These are phyloP conservation scores for Tylopilus subfusipes DNA, from an alignment of 768 basidiomycete genomes.

Conservation along the genomic window DNA sequence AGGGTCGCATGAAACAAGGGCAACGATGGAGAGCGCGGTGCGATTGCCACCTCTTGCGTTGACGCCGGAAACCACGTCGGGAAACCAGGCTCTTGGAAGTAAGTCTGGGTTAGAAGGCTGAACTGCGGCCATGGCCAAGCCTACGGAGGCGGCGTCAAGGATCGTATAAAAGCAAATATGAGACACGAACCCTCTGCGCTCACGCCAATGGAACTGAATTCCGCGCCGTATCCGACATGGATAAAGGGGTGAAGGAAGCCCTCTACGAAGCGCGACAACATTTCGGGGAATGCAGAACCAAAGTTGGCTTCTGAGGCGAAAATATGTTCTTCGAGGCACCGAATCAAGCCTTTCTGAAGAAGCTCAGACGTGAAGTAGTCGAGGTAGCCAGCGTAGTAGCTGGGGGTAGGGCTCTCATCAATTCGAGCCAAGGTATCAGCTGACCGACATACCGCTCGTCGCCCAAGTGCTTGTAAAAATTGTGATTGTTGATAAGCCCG, in stretches of 20 bases:
- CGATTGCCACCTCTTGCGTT: constrained; percentile 13
- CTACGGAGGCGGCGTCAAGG: constrained; percentile 32
- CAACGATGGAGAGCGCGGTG: constrained; percentile 46
- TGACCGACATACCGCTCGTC: constrained; percentile 44
- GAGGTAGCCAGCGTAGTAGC: constrained; percentile 59
- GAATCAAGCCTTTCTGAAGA: constrained; percentile 39
- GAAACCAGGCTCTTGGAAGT: constrained; percentile 23
- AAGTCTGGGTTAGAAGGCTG: constrained; percentile 17
- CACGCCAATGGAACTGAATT: constrained; percentile 58
- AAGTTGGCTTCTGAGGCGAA: constrained; percentile 51
- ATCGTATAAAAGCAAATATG: constrained; percentile 36
- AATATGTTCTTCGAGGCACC: constrained; percentile 52
- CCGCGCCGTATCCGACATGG: constrained; percentile 58
- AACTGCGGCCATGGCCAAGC: constrained; percentile 51
- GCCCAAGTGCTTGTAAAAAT: constrained; percentile 54
- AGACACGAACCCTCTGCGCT: constrained; percentile 53
- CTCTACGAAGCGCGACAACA: constrained; percentile 54
- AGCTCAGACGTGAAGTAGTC: constrained; percentile 49
- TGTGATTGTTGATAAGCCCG: constrained; percentile 29
- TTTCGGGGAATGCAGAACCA: constrained; percentile 25
- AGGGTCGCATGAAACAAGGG: constrained; percentile 51
- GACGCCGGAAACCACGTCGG: constrained; percentile 15
- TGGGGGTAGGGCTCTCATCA: constrained; percentile 19
- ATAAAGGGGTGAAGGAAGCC: constrained; percentile 66
- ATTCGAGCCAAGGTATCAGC: neutral